Base-by-base conservation (phyloP, 192 early-diverging fungal genomes). In the Gonapodya sp. region DNA sequence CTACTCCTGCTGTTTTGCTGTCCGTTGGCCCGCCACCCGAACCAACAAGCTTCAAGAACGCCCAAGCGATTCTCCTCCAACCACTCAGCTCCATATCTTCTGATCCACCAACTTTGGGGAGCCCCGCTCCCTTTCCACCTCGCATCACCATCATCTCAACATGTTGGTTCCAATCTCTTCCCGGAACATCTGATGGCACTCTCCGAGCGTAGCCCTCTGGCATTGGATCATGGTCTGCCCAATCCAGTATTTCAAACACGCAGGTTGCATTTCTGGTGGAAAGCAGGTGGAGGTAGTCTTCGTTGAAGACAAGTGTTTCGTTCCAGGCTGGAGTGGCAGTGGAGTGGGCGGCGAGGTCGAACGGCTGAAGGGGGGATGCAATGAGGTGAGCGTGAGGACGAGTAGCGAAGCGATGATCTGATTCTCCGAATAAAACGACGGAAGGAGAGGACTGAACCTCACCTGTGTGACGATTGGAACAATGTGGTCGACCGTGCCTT, bases 231-330 rank as follows among this genome's bases (percentile, higher is more conserved):
- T 84, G 73, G 77, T 74, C 84, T 0, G 80, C 82, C 79, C 86
- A 83, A 77, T 89, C 85, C 36, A 89, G 81, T 46, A 89, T 81
- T 80, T 89, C 89, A 84, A 89, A 89, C 36, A 88, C 73, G 1
- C 84, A 72, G 36, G 87, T 80, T 0, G 82, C 81, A 36, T 73
- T 32, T 24, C 81, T 80, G 1, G 36, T 79, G 1, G 46, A 8
- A 24, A 86, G 2, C n/a, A 89, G 34, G 31, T 81, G 82, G 35
- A 87, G 80, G 80, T 85, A 89, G 31, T 78, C 80, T 36, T 83
- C 84, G 79, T 89, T 89, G 37, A 87, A 36, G 0, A 87, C 34
- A 1, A 89, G 80, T 2, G 32, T 35, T 84, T 89, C 85, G 46
- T 86, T 81, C 89, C 89, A 89, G n/a, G 36, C 24, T 30, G 89